Conservation (phyloP, 352 stramenopile genomes). For the Aphanomyces invadans region DNA sequence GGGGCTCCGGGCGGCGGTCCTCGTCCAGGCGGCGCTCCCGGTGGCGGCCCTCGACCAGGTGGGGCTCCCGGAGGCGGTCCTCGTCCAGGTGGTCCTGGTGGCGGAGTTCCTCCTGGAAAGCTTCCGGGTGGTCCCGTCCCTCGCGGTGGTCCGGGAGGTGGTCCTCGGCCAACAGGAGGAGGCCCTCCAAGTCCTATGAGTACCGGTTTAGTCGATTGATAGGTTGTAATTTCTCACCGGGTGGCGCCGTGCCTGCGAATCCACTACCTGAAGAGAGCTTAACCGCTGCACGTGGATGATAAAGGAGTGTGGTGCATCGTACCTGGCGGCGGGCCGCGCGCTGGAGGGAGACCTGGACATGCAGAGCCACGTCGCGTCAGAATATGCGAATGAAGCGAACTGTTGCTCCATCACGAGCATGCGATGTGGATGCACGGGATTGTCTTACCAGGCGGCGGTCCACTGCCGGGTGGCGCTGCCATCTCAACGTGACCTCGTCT, state of each 20-base stretch:
- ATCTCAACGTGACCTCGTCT: not conserved
- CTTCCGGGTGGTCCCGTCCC: slow-evolving; percentile 18
- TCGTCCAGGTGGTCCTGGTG: not conserved
- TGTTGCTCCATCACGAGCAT: too few species aligned
- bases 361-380: not conserved
- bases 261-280: not conserved
- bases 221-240: too few species aligned
- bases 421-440: too few species aligned
- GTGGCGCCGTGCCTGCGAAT: slow-evolving; percentile 3
- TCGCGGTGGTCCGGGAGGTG: slow-evolving; percentile 13
- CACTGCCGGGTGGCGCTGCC: slow-evolving; percentile 38
- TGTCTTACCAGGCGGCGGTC: slow-evolving; percentile 37
- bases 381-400: not conserved
- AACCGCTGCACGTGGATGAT: not conserved
- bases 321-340: slow-evolving; percentile 43
- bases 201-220: slow-evolving; percentile 24
- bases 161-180: slow-evolving; percentile 14
- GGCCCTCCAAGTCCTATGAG: slow-evolving; percentile 4
- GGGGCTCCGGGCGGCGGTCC: slow-evolving; percentile 25
- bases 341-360: slow-evolving; percentile 28
- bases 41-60: slow-evolving; percentile 5
- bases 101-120: slow-evolving; percentile 22
- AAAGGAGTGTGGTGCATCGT: not conserved
- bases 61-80: slow-evolving; percentile 19
- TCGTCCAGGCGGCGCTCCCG: not conserved